A percentile compares a stretch with the other conserved stretches of the same genome.
phyloP scores from a whole-genome alignment of 768 basidiomycete genomes.

The Lanmaoa pseudosensibilis region DNA sequence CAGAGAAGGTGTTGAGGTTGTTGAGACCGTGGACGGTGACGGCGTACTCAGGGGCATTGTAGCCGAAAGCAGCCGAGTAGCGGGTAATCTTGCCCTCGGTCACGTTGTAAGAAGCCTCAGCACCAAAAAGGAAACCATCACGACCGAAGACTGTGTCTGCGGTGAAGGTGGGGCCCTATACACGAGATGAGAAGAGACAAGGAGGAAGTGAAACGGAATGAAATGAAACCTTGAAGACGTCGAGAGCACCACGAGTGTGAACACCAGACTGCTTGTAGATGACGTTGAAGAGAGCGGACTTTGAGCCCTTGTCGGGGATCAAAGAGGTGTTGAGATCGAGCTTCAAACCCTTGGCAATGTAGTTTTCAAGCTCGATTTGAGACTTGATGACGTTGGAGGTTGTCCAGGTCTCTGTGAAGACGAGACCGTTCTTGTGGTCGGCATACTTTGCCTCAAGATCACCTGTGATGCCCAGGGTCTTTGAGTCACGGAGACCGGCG shows the following conservation, averaged over 20 bases:
- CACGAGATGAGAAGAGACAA: conserved; percentile 2
- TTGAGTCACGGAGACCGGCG: conserved; percentile 75
- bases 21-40: conserved; percentile 92
- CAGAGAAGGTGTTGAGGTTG: conserved; percentile 91
- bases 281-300: conserved; percentile 79
- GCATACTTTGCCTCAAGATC: conserved; percentile 96
- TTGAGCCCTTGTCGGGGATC: conserved; percentile 82
- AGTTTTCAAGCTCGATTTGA: conserved; percentile 93
- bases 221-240: conserved; percentile 83
- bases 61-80: conserved; percentile 91
- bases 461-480: conserved; percentile 71
- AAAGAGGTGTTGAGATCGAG: conserved; percentile 84
- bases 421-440: conserved; percentile 89
- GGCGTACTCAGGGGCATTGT: conserved; percentile 94
- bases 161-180: conserved; percentile 93
- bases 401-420: conserved; percentile 95
- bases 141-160: conserved; percentile 94
- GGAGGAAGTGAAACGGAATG: not conserved
- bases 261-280: conserved; percentile 95
- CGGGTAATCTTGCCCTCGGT: conserved; percentile 89
- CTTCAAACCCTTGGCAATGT: conserved; percentile 97
- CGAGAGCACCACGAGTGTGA: conserved; percentile 87
- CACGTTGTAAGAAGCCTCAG: conserved; percentile 95
- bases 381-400: conserved; percentile 91
- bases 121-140: conserved; percentile 96